These are phyloP conservation scores for Thielaviopsis punctulata DNA, from an alignment of 2,329 filamentous ascomycete genomes.

Conservation along the genomic window DNA sequence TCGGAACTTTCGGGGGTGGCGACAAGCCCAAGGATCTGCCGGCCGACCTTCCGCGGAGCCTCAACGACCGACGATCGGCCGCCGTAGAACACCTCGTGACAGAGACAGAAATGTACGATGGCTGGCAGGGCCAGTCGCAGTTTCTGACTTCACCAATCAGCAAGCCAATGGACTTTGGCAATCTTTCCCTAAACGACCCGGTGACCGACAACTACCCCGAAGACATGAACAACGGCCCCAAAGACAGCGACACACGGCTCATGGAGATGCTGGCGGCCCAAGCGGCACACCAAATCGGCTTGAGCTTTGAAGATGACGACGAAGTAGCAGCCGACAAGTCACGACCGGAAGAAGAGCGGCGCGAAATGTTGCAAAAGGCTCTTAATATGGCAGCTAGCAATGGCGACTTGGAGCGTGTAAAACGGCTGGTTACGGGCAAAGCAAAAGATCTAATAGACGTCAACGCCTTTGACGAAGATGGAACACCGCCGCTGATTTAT, in stretches of 20 bases:
- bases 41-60: slow-evolving; percentile 70
- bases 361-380: slow-evolving; percentile 63
- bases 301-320: slow-evolving; percentile 62
- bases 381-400: slow-evolving; percentile 95
- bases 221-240: slow-evolving; percentile 31
- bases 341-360: slow-evolving; percentile 61
- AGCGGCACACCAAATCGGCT: slow-evolving; percentile 63
- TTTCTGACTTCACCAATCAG: slow-evolving; percentile 77
- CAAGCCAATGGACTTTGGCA: slow-evolving; percentile 66
- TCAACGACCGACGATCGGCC: slow-evolving; percentile 68
- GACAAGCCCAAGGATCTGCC: slow-evolving; percentile 44
- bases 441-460: slow-evolving; percentile 65
- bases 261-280: slow-evolving; percentile 95
- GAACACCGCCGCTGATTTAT: slow-evolving; percentile 91
- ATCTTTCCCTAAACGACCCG: slow-evolving; percentile 65
- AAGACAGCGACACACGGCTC: slow-evolving; percentile 69
- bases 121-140: slow-evolving; percentile 96
- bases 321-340: slow-evolving; percentile 59
- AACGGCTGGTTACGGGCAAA: slow-evolving; percentile 55
- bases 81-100: slow-evolving; percentile 43
- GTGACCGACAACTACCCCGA: slow-evolving; percentile 42
- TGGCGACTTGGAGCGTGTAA: slow-evolving; percentile 70
- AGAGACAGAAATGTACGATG: slow-evolving; percentile 97
- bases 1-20: slow-evolving; percentile 30
- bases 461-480: slow-evolving; percentile 80